A percentile compares a stretch with the other conserved stretches of the same genome.
phyloP scores from a whole-genome alignment of 1,139 yeast species.

The Hanseniaspora sp. region DNA sequence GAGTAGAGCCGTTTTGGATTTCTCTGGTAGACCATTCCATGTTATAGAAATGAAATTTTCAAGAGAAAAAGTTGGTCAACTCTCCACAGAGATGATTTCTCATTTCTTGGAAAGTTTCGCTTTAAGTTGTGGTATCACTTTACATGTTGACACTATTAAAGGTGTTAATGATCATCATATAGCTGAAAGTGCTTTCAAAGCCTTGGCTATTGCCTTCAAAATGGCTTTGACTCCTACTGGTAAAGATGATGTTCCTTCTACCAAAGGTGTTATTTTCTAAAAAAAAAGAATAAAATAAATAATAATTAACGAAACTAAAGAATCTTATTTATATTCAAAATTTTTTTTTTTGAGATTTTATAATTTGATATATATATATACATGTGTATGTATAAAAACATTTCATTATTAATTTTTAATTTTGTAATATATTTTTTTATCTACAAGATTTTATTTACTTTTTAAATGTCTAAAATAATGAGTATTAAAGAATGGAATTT shows the following conservation, averaged over 20 bases:
- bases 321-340: background rate
- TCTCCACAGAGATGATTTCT: conserved; percentile 92
- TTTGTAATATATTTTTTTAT: background rate
- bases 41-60: conserved; percentile 79
- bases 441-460: background rate
- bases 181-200: conserved; percentile 92
- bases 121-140: conserved; percentile 74
- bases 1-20: conserved; percentile 85
- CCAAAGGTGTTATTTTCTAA: conserved; percentile 71
- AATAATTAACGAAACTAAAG: background rate
- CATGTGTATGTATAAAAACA: too few species aligned
- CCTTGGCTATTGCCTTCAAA: conserved; percentile 79
- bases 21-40: conserved; percentile 86
- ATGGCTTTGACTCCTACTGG: conserved; percentile 82
- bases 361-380: too few species aligned
- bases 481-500: conserved; percentile 2
- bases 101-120: conserved; percentile 93
- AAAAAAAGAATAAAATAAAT: background rate
- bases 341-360: background rate
- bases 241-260: conserved; percentile 81
- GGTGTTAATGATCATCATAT: conserved; percentile 95
- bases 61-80: conserved; percentile 85
- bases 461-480: too few species aligned
- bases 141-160: conserved; percentile 87
- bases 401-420: background rate